Percentiles rank a stretch among this genome's conserved stretches.
These are phyloP conservation scores for Dendrobium chrysotoxum DNA, from an alignment of 106 monocot species.

Conservation along the genomic window DNA sequence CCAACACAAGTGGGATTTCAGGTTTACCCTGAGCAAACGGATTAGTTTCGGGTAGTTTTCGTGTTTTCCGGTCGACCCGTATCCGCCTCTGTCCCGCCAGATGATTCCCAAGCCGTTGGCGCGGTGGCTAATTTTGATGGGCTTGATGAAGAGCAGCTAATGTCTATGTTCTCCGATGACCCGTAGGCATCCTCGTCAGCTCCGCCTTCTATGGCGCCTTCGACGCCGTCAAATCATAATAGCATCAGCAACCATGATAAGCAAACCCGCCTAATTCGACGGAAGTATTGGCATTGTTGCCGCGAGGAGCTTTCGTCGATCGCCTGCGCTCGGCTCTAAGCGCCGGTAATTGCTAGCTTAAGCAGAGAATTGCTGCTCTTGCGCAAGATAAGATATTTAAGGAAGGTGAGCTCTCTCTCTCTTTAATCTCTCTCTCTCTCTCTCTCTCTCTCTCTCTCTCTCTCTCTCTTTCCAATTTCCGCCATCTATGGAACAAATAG, in stretches of 20 bases:
- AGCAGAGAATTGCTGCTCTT: constrained; percentile 90
- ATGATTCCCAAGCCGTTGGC: constrained; percentile 47
- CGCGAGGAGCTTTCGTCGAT: constrained; percentile 83
- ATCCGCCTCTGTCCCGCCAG: constrained; percentile 12
- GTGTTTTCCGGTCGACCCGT: constrained; percentile 5
- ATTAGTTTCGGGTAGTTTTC: too few relatives aligned
- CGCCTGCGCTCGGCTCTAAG: constrained; percentile 84
- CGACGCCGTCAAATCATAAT: constrained; percentile 32
- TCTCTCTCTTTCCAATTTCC: neutral
- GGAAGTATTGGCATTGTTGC: constrained; percentile 84
- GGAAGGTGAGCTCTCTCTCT: constrained; percentile 50
- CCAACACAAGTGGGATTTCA: too few relatives aligned
- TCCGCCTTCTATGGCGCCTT: constrained; percentile 2
- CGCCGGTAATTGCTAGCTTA: constrained; percentile 87
- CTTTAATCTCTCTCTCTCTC: too few relatives aligned
- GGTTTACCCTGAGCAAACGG: too few relatives aligned
- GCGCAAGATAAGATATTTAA: constrained; percentile 96
- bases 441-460: too few relatives aligned
- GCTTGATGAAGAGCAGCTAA: constrained; percentile 78
- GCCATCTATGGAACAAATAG: neutral
- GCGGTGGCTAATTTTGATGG: constrained; percentile 60
- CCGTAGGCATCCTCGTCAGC: constrained; percentile 4
- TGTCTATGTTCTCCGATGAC: constrained; percentile 84
- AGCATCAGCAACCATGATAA: constrained; percentile 42
- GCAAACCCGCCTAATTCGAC: constrained; percentile 22